Conservation (phyloP, 2,329 filamentous ascomycete species). For the Paradendryphiella salina region DNA sequence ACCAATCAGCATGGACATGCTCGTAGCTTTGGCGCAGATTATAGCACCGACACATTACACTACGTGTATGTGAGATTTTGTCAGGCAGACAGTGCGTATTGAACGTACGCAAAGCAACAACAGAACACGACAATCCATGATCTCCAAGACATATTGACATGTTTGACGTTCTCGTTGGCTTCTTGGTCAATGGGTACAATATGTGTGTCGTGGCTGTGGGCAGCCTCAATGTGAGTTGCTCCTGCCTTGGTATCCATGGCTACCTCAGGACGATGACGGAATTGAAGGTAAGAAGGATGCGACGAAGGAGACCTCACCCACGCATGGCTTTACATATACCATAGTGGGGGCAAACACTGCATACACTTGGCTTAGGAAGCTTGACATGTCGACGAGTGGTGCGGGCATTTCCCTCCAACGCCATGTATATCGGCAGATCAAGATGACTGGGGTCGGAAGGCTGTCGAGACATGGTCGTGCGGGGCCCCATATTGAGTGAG, state of each 20-base stretch:
- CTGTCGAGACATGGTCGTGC: slow-evolving; percentile 5
- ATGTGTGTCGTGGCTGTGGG: slow-evolving; percentile 14
- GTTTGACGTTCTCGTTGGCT: slow-evolving; percentile 37
- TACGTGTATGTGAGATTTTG: slow-evolving; percentile 13
- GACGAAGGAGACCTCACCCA: not conserved
- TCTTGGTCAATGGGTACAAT: slow-evolving; percentile 37
- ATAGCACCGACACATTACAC: slow-evolving; percentile 57
- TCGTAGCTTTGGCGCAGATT: slow-evolving; percentile 58
- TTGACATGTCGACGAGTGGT: not conserved
- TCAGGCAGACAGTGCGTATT: slow-evolving; percentile 11
- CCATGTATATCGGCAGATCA: slow-evolving; percentile 21
- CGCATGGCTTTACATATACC: not conserved
- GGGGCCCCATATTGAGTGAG: slow-evolving; percentile 17
- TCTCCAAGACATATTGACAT: slow-evolving; percentile 58
- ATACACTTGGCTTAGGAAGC: slow-evolving; percentile 1
- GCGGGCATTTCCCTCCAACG: slow-evolving; percentile 1
- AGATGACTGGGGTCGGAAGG: slow-evolving; percentile 1
- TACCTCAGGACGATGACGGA: not conserved
- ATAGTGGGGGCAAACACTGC: slow-evolving; percentile 1
- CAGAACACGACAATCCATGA: slow-evolving; percentile 58
- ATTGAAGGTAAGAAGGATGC: not conserved
- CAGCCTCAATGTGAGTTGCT: slow-evolving; percentile 18
- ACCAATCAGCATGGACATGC: slow-evolving; percentile 60
- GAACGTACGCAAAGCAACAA: slow-evolving; percentile 52
- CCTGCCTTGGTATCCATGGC: slow-evolving; percentile 29